phyloP scores from a whole-genome alignment of 768 basidiomycete species.

The Tricholoma terreum region DNA sequence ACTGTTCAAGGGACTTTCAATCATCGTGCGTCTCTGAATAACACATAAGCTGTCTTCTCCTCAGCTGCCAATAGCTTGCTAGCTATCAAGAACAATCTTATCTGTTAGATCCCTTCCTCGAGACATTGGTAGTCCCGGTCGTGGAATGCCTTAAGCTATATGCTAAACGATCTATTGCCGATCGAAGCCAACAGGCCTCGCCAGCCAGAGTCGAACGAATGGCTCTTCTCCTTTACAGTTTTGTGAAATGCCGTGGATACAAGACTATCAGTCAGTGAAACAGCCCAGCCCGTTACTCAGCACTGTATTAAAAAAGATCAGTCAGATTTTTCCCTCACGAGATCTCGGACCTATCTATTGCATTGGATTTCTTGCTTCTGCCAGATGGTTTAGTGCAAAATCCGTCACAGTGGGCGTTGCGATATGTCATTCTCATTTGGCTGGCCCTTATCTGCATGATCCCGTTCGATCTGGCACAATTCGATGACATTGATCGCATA shows the following conservation, averaged over 20 bases:
- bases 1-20: constrained; percentile 39
- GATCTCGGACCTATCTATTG: constrained; percentile 75
- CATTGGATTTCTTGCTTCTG: constrained; percentile 59
- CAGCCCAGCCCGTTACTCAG: constrained; percentile 1
- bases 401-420: constrained; percentile 67
- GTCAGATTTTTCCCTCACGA: constrained; percentile 95
- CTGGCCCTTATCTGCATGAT: constrained; percentile 92
- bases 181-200: constrained; percentile 27
- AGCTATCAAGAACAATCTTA: constrained; percentile 93
- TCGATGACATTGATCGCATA: constrained; percentile 58
- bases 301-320: constrained; percentile 31
- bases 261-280: constrained; percentile 80
- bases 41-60: not conserved
- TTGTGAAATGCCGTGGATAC: constrained; percentile 85
- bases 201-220: constrained; percentile 47
- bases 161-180: constrained; percentile 40
- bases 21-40: constrained; percentile 44
- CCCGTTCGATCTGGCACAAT: constrained; percentile 87
- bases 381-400: constrained; percentile 41
- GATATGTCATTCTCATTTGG: constrained; percentile 87
- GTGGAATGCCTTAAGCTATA: constrained; percentile 60
- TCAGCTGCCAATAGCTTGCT: constrained; percentile 54
- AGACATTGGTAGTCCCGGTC: constrained; percentile 72
- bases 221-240: constrained; percentile 66
- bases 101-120: constrained; percentile 86